Percentiles rank a stretch among this genome's conserved stretches.
Evolutionary conservation across 306 rosid species (phyloP).

Genomic region (Pyrus pyrifolia): DNA sequence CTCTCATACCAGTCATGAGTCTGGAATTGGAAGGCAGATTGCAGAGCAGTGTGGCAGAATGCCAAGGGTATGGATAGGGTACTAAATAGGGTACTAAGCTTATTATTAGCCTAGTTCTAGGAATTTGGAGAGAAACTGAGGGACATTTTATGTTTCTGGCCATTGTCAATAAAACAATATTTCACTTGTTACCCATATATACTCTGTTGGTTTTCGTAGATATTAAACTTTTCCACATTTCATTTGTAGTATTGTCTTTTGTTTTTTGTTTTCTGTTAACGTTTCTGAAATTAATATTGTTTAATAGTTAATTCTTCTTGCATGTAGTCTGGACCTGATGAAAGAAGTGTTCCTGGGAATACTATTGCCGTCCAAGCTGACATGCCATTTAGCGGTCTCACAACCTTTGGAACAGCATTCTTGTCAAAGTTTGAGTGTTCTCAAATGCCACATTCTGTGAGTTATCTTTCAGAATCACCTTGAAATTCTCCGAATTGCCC

Average conservation of each 20-base stretch:
- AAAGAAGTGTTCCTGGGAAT: conserved; percentile 96
- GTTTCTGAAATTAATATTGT: no score
- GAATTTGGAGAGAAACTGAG: neutral
- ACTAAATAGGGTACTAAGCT: neutral
- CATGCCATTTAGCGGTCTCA: conserved; percentile 89
- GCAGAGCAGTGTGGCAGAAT: neutral
- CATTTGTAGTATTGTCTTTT: neutral
- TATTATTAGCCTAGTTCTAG: neutral
- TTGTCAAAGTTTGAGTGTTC: conserved; percentile 96
- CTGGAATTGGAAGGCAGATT: neutral
- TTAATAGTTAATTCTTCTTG: neutral
- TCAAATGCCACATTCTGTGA: conserved; percentile 92
- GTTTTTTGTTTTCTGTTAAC: neutral
- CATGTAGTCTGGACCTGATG: conserved; percentile 81
- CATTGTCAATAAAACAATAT: neutral
- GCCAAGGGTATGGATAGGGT: neutral
- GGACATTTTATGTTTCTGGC: neutral
- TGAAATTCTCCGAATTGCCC: neutral
- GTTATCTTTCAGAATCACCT: conserved; percentile 15
- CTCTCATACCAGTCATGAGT: neutral
- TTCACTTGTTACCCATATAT: neutral
- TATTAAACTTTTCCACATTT: neutral
- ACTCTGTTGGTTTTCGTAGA: neutral
- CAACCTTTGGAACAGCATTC: conserved; percentile 76
- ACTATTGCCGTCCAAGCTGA: conserved; percentile 96